Conservation (phyloP, 2,329 filamentous ascomycete species). For the Aspergillus sp. region DNA sequence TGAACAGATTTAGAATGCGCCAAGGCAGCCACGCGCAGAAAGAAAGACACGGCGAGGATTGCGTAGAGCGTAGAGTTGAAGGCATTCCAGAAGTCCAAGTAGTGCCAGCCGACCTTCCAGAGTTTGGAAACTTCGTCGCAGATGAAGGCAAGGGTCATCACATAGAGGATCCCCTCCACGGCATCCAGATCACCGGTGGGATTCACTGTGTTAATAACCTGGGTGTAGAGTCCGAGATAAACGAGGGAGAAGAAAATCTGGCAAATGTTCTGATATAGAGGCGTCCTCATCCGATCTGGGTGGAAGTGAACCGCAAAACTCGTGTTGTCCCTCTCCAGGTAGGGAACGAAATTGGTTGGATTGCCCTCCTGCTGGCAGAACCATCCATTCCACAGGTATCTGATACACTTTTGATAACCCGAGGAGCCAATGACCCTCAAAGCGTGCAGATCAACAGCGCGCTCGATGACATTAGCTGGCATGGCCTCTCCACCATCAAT, state of each 20-base stretch:
- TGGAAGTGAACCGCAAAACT: slow-evolving; percentile 81
- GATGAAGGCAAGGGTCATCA: slow-evolving; percentile 89
- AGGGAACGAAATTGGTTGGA: slow-evolving; percentile 84
- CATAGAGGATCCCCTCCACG: slow-evolving; percentile 80
- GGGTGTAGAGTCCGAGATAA: slow-evolving; percentile 83
- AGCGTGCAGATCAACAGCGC: slow-evolving; percentile 89
- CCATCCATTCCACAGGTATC: slow-evolving; percentile 93
- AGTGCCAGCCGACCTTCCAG: slow-evolving; percentile 89
- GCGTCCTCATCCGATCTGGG: slow-evolving; percentile 90
- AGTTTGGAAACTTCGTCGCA: slow-evolving; percentile 86
- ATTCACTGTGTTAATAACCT: slow-evolving; percentile 93
- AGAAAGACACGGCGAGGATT: slow-evolving; percentile 75
- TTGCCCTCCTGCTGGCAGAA: slow-evolving; percentile 93
- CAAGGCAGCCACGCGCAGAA: slow-evolving; percentile 76
- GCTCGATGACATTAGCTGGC: slow-evolving; percentile 87
- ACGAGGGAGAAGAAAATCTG: slow-evolving; percentile 82
- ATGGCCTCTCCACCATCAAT: slow-evolving; percentile 69
- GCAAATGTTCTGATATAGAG: slow-evolving; percentile 86
- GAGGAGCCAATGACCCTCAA: slow-evolving; percentile 85
- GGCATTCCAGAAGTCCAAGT: slow-evolving; percentile 94
- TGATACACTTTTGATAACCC: slow-evolving; percentile 94
- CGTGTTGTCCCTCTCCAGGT: slow-evolving; percentile 76
- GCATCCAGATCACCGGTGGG: slow-evolving; percentile 77
- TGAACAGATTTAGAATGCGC: slow-evolving; percentile 57
- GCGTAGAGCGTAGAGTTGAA: slow-evolving; percentile 86